Conservation (phyloP, 2,329 filamentous ascomycete genomes). For the Diaporthe aspalathi region DNA sequence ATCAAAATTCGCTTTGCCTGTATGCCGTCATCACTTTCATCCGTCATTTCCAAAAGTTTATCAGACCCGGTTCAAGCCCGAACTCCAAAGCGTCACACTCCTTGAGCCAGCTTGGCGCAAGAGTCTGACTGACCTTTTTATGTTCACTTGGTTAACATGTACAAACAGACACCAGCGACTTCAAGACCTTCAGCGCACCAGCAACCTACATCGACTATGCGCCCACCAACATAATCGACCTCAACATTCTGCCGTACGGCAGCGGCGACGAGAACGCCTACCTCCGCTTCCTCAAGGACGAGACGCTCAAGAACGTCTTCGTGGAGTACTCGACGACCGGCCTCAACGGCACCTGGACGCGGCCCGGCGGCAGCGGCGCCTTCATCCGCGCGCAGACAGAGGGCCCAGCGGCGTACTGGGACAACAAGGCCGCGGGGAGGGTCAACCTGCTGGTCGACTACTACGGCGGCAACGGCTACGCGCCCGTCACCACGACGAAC, state of each 20-base stretch:
- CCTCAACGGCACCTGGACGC: slow-evolving; percentile 63
- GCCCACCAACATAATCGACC: slow-evolving; percentile 62
- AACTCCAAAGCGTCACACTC: background rate
- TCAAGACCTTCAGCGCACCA: slow-evolving; percentile 62
- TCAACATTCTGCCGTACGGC: slow-evolving; percentile 65
- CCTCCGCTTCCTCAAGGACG: slow-evolving; percentile 67
- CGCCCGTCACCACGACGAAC: slow-evolving; percentile 59
- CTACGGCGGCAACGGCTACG: slow-evolving; percentile 60
- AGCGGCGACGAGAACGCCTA: slow-evolving; percentile 51
- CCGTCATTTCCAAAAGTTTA: background rate
- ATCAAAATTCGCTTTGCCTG: slow-evolving; percentile 63
- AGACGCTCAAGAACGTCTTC: slow-evolving; percentile 63
- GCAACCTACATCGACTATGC: slow-evolving; percentile 62
- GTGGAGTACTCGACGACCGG: slow-evolving; percentile 60
- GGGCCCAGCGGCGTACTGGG: slow-evolving; percentile 57
- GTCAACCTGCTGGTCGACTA: slow-evolving; percentile 63
- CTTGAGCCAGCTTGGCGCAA: background rate
- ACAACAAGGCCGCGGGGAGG: slow-evolving; percentile 53
- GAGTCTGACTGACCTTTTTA: too few relatives aligned
- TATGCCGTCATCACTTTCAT: background rate
- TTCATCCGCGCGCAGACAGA: slow-evolving; percentile 57
- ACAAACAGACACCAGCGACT: slow-evolving; percentile 61
- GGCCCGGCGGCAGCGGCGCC: slow-evolving; percentile 56
- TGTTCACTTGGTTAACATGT: background rate
- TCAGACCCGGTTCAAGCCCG: too few relatives aligned